Evolutionary conservation across 371 early-diverging fungal genomes (phyloP).

Genomic region (Syncephalastrum sp.): DNA sequence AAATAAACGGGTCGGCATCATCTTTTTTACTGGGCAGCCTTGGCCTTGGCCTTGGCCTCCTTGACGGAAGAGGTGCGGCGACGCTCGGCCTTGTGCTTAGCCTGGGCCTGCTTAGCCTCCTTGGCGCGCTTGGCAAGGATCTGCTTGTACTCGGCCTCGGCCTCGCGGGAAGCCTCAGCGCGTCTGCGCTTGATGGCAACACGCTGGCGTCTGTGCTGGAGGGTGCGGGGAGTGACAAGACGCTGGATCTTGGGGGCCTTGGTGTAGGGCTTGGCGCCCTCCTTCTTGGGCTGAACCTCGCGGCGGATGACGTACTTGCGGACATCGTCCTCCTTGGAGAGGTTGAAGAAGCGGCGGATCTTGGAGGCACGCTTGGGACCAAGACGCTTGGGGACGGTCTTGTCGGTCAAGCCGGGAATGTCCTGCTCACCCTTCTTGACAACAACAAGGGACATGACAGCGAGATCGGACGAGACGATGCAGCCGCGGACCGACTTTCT

Average conservation of each 20-base stretch:
- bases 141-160: constrained; percentile 91
- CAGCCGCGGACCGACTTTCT: constrained; percentile 99
- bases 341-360: constrained; percentile 97
- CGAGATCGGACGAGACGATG: constrained; percentile 95
- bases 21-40: no score
- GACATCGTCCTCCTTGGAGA: constrained; percentile 97
- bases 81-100: constrained; percentile 59
- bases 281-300: constrained; percentile 87
- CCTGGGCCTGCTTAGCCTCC: constrained; percentile 70
- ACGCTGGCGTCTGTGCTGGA: constrained; percentile 92
- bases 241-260: constrained; percentile 98
- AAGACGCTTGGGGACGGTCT: constrained; percentile 89
- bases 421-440: constrained; percentile 97
- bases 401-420: constrained; percentile 97
- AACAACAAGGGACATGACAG: constrained; percentile 93
- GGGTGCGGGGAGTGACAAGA: constrained; percentile 93
- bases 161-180: constrained; percentile 78
- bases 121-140: constrained; percentile 91
- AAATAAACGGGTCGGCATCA: no score
- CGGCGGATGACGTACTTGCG: constrained; percentile 98
- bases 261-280: constrained; percentile 88
- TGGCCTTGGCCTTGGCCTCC: constrained; percentile 34
- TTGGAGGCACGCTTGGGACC: constrained; percentile 99
- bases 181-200: constrained; percentile 84
- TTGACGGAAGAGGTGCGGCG: constrained; percentile 68